These are phyloP conservation scores for Avena atlantica DNA, from an alignment of 176 grass and related monocot genomes.

Conservation along the genomic window DNA sequence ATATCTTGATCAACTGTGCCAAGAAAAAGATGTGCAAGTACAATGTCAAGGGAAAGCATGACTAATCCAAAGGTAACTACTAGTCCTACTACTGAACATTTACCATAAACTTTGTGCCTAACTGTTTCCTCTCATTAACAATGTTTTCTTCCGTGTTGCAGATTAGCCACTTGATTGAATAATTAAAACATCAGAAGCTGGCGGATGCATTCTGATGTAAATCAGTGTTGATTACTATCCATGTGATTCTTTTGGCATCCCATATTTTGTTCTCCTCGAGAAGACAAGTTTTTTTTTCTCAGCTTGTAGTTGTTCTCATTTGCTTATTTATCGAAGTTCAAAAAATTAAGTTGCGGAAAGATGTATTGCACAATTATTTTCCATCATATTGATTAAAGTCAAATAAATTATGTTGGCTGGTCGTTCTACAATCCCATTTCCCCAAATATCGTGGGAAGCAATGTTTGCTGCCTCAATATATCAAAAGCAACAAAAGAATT, in stretches of 20 bases:
- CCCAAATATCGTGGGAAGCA: too few relatives aligned
- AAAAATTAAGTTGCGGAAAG: too few relatives aligned
- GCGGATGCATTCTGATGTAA: too few relatives aligned
- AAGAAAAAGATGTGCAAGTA: conserved; percentile 42
- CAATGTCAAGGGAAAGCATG: conserved; percentile 40
- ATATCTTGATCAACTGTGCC: conserved; percentile 50
- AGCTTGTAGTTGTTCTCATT: background rate
- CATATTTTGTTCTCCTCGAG: background rate
- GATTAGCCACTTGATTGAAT: background rate
- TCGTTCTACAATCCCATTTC: too few relatives aligned
- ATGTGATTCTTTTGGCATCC: background rate
- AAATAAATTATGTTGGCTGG: too few relatives aligned
- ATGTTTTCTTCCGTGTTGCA: background rate
- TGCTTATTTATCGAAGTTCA: too few relatives aligned
- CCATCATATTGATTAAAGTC: too few relatives aligned
- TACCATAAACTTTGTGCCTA: background rate
- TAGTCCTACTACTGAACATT: background rate
- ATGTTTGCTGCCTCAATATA: too few relatives aligned
- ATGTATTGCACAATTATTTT: too few relatives aligned
- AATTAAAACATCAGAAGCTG: background rate
- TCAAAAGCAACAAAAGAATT: too few relatives aligned
- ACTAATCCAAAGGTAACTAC: conserved; percentile 4
- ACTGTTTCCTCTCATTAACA: background rate
- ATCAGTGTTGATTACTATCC: background rate
- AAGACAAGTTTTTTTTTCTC: background rate